Evolutionary conservation across 2,329 filamentous ascomycete species (phyloP), one percentile per base, ranked within the genome.

Genomic region (Fonsecaea erecta): DNA sequence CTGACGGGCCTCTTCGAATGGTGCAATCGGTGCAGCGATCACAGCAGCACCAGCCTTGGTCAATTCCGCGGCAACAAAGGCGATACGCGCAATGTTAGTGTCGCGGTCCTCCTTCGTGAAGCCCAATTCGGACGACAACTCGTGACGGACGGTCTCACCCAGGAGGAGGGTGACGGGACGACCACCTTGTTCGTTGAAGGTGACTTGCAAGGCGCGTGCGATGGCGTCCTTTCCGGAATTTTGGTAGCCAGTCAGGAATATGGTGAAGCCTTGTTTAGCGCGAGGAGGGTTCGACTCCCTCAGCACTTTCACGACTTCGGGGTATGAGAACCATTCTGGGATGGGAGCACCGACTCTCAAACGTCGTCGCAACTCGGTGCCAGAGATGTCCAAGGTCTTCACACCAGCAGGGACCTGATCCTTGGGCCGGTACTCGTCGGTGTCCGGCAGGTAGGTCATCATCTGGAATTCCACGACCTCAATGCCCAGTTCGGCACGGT

Each of bases 311-410:
- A 99, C 95, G 73, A 99, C 95, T 83, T 99, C 95, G 68, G 95
- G 94, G 85, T 99, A 99, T 34, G 95, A 98, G 86, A 99, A 99
- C 95, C 95, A 99, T 81, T 96, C 93, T 73, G 95, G 95, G 74
- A 99, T 99, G 73, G 96, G 92, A 74, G 91, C 91, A 73, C 95
- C 95, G 67, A 90, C 96, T 75, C 90, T 89, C 70, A 99, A 89
- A 74, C 95, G 91, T 75, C 90, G 87, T 76, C 95, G 93, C 75
- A 99, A 91, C 84, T 99, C 95, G 67, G 90, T 93, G 67, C 90
- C 90, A 40, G 89, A 93, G 78, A 94, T 94, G 83, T 94, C 92
- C 72, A 92, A 86, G 59, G 94, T 98, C 79, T 92, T 91, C 75
- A 90, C 85, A 71, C 92, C 93, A 75, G 88, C 83, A 73, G 89